These are phyloP conservation scores for Boletus sp. DNA, from an alignment of 1,284 basidiomycete genomes.

Conservation along the genomic window DNA sequence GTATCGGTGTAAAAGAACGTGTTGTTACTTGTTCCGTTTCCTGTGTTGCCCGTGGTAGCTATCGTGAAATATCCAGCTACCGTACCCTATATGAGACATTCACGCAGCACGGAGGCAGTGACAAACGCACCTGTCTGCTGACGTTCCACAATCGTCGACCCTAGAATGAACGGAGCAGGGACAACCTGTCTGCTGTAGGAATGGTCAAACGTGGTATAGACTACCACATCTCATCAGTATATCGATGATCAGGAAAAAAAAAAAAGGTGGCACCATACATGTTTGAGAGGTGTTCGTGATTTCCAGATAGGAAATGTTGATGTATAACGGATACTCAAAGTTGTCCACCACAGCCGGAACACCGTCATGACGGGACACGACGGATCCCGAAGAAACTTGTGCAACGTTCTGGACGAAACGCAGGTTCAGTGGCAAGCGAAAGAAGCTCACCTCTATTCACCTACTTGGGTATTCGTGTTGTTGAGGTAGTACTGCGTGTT, in stretches of 20 bases:
- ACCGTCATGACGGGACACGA: constrained; percentile 59
- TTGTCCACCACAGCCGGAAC: constrained; percentile 48
- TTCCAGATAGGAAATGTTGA: constrained; percentile 51
- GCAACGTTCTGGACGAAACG: constrained; percentile 47
- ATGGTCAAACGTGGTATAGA: constrained; percentile 57
- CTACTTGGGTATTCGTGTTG: constrained; percentile 40
- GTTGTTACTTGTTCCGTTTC: constrained; percentile 69
- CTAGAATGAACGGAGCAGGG: constrained; percentile 56
- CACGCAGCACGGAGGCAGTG: background rate
- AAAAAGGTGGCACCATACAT: constrained; percentile 40
- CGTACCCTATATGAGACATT: background rate
- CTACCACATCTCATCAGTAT: constrained; percentile 31
- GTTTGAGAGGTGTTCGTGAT: constrained; percentile 37
- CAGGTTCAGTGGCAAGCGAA: background rate
- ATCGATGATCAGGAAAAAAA: background rate
- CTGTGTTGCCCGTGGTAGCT: constrained; percentile 39
- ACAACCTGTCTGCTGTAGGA: constrained; percentile 57
- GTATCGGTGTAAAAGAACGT: constrained; percentile 58
- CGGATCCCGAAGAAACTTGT: constrained; percentile 54
- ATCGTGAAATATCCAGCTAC: constrained; percentile 54
- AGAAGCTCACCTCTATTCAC: constrained; percentile 4
- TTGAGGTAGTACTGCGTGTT: constrained; percentile 50
- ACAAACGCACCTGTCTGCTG: constrained; percentile 51
- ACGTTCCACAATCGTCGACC: constrained; percentile 52
- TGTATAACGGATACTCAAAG: constrained; percentile 62